Evolutionary conservation across 2,329 filamentous ascomycete genomes (phyloP), one percentile per base, ranked within the genome.

Genomic region (Sporothrix protearum): DNA sequence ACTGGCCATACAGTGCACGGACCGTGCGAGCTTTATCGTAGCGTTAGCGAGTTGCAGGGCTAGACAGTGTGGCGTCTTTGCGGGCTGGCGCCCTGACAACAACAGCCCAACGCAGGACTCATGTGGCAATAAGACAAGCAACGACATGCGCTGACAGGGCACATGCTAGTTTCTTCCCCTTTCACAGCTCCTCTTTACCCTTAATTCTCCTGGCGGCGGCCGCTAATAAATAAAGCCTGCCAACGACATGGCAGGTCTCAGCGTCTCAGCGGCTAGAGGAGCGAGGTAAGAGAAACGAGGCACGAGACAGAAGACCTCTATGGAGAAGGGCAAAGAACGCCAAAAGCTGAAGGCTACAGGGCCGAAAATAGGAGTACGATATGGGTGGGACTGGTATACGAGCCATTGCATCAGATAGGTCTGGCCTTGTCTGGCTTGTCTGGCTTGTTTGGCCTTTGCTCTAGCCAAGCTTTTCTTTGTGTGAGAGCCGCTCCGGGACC

Each of bases 1-100:
- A 63, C 36, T 63, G 59, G 59, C 36, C 59, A 19, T 49, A 61
- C 53, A 22, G 66, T 68, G 66, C 66, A 57, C n/a, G n/a, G 68
- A n/a, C 55, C 42, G 68, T 69, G 68, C 42, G 36, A 57, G 16
- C 12, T 33, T 7, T 2, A 1, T n/a, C n/a, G 1, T 22, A 45
- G 39, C 10, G 12, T 12, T 19, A 39, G 3, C 14, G 22, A 22
- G 30, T 19, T 14, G 64, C 28, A 25, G 19, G 33, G 33, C 6
- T 39, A 19, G 57, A 61, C 57, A 61, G 57, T 61, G 57, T 61
- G 55, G 55, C 30, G 30, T 59, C 39, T 61, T 61, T 53, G 49
- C 8, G 57, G 12, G 9, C 57, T 39, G 57, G 33, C 33, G 57
- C 33, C 57, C 57, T 39, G n/a, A 61, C 57, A 61, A 61, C 57